phyloP scores from a whole-genome alignment of 2,329 filamentous ascomycete species.

The Xylariaceae sp. region DNA sequence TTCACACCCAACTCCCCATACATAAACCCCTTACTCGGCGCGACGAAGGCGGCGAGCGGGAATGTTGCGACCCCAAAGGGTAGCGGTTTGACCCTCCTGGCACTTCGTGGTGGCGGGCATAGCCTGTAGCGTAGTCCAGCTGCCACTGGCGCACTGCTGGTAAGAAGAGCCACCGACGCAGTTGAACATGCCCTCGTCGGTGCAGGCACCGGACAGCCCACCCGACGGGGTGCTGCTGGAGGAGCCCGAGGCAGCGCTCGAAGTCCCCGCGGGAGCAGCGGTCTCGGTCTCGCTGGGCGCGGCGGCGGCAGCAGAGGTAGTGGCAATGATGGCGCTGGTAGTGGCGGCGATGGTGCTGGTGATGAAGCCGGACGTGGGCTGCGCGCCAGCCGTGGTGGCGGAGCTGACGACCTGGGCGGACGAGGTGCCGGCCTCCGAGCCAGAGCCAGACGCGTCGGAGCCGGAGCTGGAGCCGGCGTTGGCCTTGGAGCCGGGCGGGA shows the following conservation, averaged over 20 bases:
- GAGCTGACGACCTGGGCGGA: slow-evolving; percentile 3
- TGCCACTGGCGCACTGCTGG: slow-evolving; percentile 31
- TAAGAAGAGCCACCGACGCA: slow-evolving; percentile 27
- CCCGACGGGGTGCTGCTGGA: not conserved
- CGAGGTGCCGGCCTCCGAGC: not conserved
- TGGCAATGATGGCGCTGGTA: slow-evolving; percentile 6
- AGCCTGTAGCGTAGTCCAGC: slow-evolving; percentile 24
- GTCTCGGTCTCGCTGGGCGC: slow-evolving; percentile 7
- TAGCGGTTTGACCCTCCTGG: slow-evolving; percentile 20
- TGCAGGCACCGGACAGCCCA: slow-evolving; percentile 27
- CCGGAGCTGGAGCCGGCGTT: slow-evolving; percentile 3
- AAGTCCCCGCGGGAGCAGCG: slow-evolving; percentile 4
- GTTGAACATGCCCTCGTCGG: slow-evolving; percentile 30
- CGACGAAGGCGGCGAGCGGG: too few relatives aligned
- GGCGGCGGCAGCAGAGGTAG: slow-evolving; percentile 6
- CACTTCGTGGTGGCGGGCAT: slow-evolving; percentile 28
- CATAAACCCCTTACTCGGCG: too few relatives aligned
- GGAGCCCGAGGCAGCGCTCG: slow-evolving; percentile 8
- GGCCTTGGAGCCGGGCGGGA: slow-evolving; percentile 21
- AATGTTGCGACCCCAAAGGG: slow-evolving; percentile 20
- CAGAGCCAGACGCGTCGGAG: slow-evolving; percentile 6
- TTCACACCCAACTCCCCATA: too few relatives aligned
- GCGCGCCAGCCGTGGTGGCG: not conserved
- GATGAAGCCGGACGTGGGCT: slow-evolving; percentile 2
- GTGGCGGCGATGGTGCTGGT: slow-evolving; percentile 7